Conservation (phyloP, 192 early-diverging fungal genomes). For the Dimargaris cristalligena region DNA sequence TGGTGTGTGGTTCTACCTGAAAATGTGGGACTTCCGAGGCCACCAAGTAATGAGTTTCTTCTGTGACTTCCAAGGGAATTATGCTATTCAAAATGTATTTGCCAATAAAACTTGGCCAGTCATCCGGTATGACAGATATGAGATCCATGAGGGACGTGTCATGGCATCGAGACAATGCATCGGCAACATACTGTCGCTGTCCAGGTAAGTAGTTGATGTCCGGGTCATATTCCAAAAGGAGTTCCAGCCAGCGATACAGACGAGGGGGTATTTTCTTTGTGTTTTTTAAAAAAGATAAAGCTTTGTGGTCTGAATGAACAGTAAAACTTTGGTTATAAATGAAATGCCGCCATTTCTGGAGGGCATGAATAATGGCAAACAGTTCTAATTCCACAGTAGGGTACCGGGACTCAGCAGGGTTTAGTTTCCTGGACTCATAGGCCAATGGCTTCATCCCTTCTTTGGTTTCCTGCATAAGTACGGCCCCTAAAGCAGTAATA, state of each 20-base stretch:
- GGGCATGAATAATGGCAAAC: not conserved
- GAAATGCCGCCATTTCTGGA: not conserved
- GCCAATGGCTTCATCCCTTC: not conserved
- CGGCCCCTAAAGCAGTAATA: not conserved
- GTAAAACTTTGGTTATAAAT: not conserved
- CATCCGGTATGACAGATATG: too few relatives aligned
- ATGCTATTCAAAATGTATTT: not conserved
- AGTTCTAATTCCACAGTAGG: not conserved
- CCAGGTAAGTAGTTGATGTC: not conserved
- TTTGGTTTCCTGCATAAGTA: not conserved
- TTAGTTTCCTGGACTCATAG: not conserved
- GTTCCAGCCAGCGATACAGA: not conserved
- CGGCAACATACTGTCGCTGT: not conserved
- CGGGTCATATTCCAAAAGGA: not conserved
- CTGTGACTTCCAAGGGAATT: not conserved
- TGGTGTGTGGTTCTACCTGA: not conserved
- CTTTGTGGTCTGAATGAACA: not conserved
- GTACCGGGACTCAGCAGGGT: not conserved
- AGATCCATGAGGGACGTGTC: not conserved
- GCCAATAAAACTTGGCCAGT: not conserved
- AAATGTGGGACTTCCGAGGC: not conserved
- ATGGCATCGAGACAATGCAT: not conserved
- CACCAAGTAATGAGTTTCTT: not conserved
- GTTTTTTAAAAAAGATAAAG: not conserved
- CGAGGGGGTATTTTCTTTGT: not conserved